Conservation (phyloP, 2,329 filamentous ascomycete genomes). For the Trichoderma atrobrunneum region DNA sequence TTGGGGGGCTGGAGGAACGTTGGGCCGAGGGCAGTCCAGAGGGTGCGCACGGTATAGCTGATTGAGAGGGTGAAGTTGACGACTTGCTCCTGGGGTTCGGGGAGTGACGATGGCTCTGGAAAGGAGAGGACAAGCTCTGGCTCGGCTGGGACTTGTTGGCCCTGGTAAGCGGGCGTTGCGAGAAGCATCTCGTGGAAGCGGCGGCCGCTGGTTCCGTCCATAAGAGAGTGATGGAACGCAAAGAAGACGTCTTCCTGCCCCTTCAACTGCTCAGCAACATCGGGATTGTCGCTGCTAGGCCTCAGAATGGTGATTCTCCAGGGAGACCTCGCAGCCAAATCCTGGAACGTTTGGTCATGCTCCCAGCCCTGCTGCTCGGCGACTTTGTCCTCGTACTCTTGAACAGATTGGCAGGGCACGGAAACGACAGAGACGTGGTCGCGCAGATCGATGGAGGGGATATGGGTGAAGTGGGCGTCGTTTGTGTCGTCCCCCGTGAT, state of each 20-base stretch:
- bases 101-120: constrained; percentile 30
- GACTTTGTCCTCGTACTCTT: constrained; percentile 33
- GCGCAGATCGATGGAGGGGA: constrained; percentile 42
- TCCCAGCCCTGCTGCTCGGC: constrained; percentile 36
- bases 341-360: constrained; percentile 42
- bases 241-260: constrained; percentile 41
- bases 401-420: constrained; percentile 23
- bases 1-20: constrained; percentile 34
- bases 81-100: constrained; percentile 40
- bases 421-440: constrained; percentile 41
- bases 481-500: constrained; percentile 46
- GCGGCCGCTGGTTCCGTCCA: constrained; percentile 49
- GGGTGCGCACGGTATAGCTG: constrained; percentile 38
- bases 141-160: neutral
- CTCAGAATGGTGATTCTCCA: constrained; percentile 47
- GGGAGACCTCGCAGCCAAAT: constrained; percentile 40
- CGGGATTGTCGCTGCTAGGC: constrained; percentile 9
- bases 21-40: constrained; percentile 43
- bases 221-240: constrained; percentile 51
- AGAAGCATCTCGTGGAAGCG: constrained; percentile 50
- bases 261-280: constrained; percentile 14
- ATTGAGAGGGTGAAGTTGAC: constrained; percentile 41
- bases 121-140: constrained; percentile 31
- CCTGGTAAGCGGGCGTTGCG: constrained; percentile 36
- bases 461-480: constrained; percentile 42